phyloP scores from a whole-genome alignment of 495 filamentous ascomycete species.

The Neurospora pannonica region DNA sequence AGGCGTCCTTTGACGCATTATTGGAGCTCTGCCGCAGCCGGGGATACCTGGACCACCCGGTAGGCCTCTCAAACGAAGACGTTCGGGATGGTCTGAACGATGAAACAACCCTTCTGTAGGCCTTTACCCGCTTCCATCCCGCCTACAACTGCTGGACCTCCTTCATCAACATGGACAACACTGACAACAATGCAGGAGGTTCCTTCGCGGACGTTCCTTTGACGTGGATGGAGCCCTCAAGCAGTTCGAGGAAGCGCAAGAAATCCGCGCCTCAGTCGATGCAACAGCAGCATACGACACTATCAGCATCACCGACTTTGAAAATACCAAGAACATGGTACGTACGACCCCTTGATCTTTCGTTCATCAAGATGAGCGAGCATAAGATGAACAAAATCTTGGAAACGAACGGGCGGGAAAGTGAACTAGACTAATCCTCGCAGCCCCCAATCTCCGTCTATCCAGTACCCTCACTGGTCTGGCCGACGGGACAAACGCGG shows the following conservation, averaged over 20 bases:
- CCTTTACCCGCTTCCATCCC: neutral
- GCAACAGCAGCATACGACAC: neutral
- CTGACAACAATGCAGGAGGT: neutral
- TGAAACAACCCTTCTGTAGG: neutral
- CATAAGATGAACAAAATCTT: neutral
- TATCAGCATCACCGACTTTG: neutral
- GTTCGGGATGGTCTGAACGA: neutral
- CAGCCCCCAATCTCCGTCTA: neutral
- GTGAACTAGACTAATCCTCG: neutral
- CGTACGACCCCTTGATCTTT: neutral
- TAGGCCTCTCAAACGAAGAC: neutral
- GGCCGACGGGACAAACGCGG: neutral
- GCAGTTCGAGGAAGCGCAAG: neutral
- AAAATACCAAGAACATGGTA: neutral
- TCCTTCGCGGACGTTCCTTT: neutral
- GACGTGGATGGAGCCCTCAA: neutral
- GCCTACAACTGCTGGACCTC: neutral
- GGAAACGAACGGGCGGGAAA: neutral
- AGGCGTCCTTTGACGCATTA: neutral
- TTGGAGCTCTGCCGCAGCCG: neutral
- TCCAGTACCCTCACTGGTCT: neutral
- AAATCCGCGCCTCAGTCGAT: neutral
- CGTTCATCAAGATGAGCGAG: neutral
- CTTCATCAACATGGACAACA: neutral
- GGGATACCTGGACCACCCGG: neutral